A percentile compares a stretch with the other conserved stretches of the same genome.
These are phyloP conservation scores for Solanum aculeatissimum DNA, from an alignment of 305 asterid species.

Conservation along the genomic window DNA sequence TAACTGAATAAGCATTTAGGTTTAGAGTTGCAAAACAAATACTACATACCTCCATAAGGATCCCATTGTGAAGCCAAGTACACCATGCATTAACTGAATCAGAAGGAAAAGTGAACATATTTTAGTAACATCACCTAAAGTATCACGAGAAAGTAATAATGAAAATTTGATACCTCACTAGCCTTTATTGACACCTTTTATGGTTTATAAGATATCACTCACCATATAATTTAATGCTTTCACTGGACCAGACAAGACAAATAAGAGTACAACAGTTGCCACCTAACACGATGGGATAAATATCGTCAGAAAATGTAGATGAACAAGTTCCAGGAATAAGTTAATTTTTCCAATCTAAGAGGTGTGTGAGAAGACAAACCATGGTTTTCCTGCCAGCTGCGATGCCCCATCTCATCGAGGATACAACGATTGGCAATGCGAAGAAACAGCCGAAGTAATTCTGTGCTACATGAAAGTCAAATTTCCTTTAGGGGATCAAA, in stretches of 20 bases:
- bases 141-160: background rate
- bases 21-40: background rate
- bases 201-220: constrained; percentile 11
- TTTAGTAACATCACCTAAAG: background rate
- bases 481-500: background rate
- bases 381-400: constrained; percentile 93
- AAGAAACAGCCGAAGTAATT: constrained; percentile 89
- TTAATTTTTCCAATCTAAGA: background rate
- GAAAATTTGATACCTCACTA: background rate
- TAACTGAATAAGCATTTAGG: background rate
- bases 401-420: constrained; percentile 91
- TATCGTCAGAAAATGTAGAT: background rate
- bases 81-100: constrained; percentile 76
- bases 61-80: constrained; percentile 89
- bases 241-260: constrained; percentile 91
- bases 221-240: constrained; percentile 89
- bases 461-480: constrained; percentile 20
- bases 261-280: constrained; percentile 69
- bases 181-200: background rate
- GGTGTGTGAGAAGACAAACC: constrained; percentile 25
- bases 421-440: constrained; percentile 83
- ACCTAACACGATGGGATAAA: constrained; percentile 35
- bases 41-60: constrained; percentile 73
- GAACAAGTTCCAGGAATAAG: background rate
- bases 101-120: background rate